Conservation (phyloP, 1,139 yeast species). For the Sugiyamaella neomexicana region DNA sequence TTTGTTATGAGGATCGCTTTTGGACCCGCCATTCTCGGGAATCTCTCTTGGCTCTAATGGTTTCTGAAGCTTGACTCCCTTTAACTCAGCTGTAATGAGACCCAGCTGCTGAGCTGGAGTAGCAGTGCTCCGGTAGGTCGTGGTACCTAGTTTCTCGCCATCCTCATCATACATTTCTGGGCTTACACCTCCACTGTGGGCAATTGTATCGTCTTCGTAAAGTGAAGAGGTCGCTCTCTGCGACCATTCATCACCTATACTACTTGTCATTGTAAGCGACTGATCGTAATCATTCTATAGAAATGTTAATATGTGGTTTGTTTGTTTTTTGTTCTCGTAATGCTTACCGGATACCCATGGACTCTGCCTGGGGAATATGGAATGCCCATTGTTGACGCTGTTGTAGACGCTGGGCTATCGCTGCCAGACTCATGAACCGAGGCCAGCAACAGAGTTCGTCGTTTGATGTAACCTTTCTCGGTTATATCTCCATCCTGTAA, state of each 20-base stretch:
- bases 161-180: neutral
- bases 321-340: neutral
- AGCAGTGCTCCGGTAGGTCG: slow-evolving; percentile 27
- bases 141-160: slow-evolving; percentile 7
- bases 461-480: slow-evolving; percentile 63
- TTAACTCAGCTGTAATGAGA: slow-evolving; percentile 14
- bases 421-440: slow-evolving; percentile 24
- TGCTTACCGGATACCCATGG: slow-evolving; percentile 9
- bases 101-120: slow-evolving; percentile 28
- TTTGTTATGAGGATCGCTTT: slow-evolving; percentile 38
- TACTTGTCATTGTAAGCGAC: slow-evolving; percentile 8
- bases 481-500: slow-evolving; percentile 68
- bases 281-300: slow-evolving; percentile 11
- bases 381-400: slow-evolving; percentile 18
- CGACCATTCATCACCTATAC: slow-evolving; percentile 20
- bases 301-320: neutral
- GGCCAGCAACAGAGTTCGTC: slow-evolving; percentile 50
- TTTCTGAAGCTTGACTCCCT: slow-evolving; percentile 37
- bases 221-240: slow-evolving; percentile 14
- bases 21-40: slow-evolving; percentile 37
- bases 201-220: slow-evolving; percentile 14
- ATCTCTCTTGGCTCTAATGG: slow-evolving; percentile 47
- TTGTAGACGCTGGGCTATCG: slow-evolving; percentile 20
- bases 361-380: slow-evolving; percentile 6
- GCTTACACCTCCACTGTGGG: neutral